These are phyloP conservation scores for Stephania yunnanensis DNA, from an alignment of 164 flowering plant genomes.

Conservation along the genomic window DNA sequence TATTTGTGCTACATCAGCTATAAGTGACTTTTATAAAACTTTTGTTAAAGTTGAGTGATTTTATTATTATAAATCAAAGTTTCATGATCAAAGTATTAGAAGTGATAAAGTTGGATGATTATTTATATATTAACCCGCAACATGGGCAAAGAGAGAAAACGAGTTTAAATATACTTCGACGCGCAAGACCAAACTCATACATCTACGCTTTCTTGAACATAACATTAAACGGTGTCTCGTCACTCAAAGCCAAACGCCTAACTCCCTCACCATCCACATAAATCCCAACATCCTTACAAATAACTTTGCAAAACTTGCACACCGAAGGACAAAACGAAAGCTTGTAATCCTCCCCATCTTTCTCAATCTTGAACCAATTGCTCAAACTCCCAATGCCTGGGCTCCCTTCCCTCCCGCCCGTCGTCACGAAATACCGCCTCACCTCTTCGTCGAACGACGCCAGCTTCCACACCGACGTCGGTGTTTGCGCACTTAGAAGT, in stretches of 20 bases:
- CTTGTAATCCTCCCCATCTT: constrained; percentile 17
- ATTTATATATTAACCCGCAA: too few relatives aligned
- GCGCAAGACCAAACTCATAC: too few relatives aligned
- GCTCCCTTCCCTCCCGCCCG: constrained; percentile 25
- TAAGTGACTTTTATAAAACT: too few relatives aligned
- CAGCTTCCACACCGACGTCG: constrained; percentile 29
- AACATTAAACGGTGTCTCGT: constrained; percentile 5
- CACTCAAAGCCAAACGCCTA: constrained; percentile 15
- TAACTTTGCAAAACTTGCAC: constrained; percentile 9
- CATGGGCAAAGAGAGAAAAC: too few relatives aligned
- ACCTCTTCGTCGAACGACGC: constrained; percentile 9
- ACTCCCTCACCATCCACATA: constrained; percentile 5
- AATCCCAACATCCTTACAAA: constrained; percentile 16
- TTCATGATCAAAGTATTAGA: too few relatives aligned
- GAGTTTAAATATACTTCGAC: too few relatives aligned
- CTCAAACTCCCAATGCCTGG: constrained; percentile 20
- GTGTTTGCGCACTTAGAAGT: too few relatives aligned
- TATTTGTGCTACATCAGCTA: too few relatives aligned
- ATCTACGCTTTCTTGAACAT: too few relatives aligned
- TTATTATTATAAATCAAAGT: too few relatives aligned
- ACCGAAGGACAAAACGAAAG: constrained; percentile 16
- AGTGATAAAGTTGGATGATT: too few relatives aligned
- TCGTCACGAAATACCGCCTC: constrained; percentile 15
- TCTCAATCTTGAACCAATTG: constrained; percentile 30
- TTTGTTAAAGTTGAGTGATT: too few relatives aligned